Evolutionary conservation across 202 grass and related monocot genomes (phyloP), one percentile per base, ranked within the genome.

Genomic region (Hordeum pubiflorum): DNA sequence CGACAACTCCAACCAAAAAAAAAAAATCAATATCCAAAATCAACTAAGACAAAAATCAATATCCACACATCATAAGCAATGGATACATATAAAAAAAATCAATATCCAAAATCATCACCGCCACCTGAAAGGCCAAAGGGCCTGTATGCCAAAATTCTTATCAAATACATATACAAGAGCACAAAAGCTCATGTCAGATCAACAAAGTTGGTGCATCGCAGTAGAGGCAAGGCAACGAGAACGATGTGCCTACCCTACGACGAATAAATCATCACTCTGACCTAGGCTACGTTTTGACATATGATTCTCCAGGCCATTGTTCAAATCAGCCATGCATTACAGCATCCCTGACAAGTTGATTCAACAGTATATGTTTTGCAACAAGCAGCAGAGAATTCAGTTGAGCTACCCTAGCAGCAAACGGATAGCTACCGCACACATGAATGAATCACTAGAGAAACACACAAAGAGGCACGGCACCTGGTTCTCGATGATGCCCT

Each of bases 401-500:
- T 66, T 58, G 11, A 63, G 29, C 31, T 55, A 57, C 43, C 43
- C 60, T 65, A 44, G 13, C 7, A 63, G 9, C 83, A 73, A 73
- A 73, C 21, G 10, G 29, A 78, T 79, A 55, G 4, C n/a, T 39
- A 38, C 15, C 10, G 26, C 26, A 10, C 26, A 21, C 40, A 62
- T n/a, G 50, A 54, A 68, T 18, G 2, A 39, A 0, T 61, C 39
- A 4, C 26, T 50, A 46, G 3, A 32, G 0, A 11, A n/a, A 29
- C 36, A 13, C 7, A 54, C 14, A 46, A 21, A 31, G 44, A 57
- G 11, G 5, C 7, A 36, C 26, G 37, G 31, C 82, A 91, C 88
- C 92, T 91, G 88, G 13, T 88, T 94, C 95, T 97, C 92, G 63
- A 97, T 93, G 50, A 94, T 97, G 40, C 88, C 92, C 88, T 94